Conservation (phyloP, 192 early-diverging fungal genomes). For the Umbelopsis ramanniana region DNA sequence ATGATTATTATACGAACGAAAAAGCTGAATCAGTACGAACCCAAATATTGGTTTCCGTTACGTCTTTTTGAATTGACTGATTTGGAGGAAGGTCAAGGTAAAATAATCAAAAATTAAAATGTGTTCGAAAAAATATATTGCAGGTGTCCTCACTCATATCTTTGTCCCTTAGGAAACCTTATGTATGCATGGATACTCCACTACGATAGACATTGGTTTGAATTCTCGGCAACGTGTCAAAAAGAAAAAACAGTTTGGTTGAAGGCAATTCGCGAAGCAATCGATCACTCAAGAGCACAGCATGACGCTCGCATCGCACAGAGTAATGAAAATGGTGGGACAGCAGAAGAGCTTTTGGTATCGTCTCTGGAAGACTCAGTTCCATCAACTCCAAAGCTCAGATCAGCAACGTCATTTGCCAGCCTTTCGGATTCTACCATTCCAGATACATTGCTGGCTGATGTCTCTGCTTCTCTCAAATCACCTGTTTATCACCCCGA, state of each 20-base stretch:
- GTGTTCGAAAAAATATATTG: not conserved
- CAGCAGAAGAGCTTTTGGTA: conserved; percentile 35
- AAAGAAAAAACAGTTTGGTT: conserved; percentile 64
- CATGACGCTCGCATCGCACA: not conserved
- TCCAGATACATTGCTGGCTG: conserved; percentile 14
- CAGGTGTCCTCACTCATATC: not conserved
- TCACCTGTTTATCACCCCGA: not conserved
- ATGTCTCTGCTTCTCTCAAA: conserved; percentile 14
- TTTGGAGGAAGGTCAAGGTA: conserved; percentile 40
- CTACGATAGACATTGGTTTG: conserved; percentile 49
- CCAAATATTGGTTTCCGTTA: conserved; percentile 72
- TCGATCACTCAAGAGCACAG: conserved; percentile 35
- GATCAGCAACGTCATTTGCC: conserved; percentile 26
- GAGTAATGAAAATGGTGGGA: not conserved
- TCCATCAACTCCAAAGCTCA: conserved; percentile 5
- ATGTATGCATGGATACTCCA: not conserved
- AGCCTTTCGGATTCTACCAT: conserved; percentile 3
- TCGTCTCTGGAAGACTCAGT: conserved; percentile 31
- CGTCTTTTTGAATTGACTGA: conserved; percentile 63
- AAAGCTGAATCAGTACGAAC: conserved; percentile 50
- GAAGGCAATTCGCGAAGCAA: conserved; percentile 47
- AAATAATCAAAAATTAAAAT: conserved; percentile 7
- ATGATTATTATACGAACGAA: conserved; percentile 61
- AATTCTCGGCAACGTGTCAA: conserved; percentile 56
- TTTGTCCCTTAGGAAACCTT: not conserved